A percentile compares a stretch with the other conserved stretches of the same genome.
phyloP scores from a whole-genome alignment of 345 rosid species.

The Anacardium occidentale region DNA sequence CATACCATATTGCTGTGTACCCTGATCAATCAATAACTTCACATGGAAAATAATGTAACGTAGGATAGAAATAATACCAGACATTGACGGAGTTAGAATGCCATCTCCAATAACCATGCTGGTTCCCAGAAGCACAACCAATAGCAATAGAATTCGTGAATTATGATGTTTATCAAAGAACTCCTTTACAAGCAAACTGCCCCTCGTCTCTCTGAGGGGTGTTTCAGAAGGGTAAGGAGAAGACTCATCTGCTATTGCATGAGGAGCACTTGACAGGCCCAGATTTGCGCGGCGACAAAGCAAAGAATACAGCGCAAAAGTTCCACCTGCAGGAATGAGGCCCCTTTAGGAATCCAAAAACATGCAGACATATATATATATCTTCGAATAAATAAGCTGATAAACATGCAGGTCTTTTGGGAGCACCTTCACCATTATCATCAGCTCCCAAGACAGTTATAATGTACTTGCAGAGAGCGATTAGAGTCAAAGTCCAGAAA shows the following conservation, averaged over 20 bases:
- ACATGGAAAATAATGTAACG: background rate
- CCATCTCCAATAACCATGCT: slow-evolving; percentile 34
- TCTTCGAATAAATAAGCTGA: slow-evolving; percentile 10
- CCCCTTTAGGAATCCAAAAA: slow-evolving; percentile 12
- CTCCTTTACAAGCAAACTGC: slow-evolving; percentile 12
- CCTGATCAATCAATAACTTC: slow-evolving; percentile 3
- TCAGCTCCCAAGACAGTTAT: slow-evolving; percentile 38
- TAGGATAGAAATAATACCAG: slow-evolving; percentile 17
- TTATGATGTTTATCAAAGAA: slow-evolving; percentile 24
- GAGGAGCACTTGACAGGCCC: slow-evolving; percentile 17
- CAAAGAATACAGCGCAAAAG: slow-evolving; percentile 30
- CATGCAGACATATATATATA: background rate
- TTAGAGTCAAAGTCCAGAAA: slow-evolving; percentile 44
- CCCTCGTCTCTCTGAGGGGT: slow-evolving; percentile 10
- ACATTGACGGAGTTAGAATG: slow-evolving; percentile 29
- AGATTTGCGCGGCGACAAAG: slow-evolving; percentile 22
- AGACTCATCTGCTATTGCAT: background rate
- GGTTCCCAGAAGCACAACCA: slow-evolving; percentile 30
- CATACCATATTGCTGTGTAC: background rate
- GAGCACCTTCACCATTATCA: slow-evolving; percentile 42
- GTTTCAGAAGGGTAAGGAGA: slow-evolving; percentile 12
- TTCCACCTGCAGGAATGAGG: slow-evolving; percentile 26
- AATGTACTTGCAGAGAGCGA: slow-evolving; percentile 40
- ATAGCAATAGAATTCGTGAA: slow-evolving; percentile 23
- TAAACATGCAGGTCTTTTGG: slow-evolving; percentile 12